These are phyloP conservation scores for Clonostachys rosea DNA, from an alignment of 2,329 filamentous ascomycete species.

Conservation along the genomic window DNA sequence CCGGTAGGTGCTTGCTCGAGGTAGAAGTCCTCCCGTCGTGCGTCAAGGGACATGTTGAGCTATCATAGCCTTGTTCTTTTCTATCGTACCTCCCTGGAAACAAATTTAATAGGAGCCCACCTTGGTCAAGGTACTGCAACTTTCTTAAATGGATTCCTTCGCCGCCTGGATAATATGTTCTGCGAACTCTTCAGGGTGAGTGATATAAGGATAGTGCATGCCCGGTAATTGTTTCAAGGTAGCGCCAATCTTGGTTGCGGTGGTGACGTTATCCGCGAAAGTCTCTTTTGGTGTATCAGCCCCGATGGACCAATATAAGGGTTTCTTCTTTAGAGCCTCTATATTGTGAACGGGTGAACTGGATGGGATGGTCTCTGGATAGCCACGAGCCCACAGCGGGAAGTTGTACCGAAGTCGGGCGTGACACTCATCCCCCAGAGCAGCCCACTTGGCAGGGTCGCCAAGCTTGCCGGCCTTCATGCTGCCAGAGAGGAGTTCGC, in stretches of 20 bases:
- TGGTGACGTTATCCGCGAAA: constrained; percentile 1
- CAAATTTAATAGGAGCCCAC: too few species aligned
- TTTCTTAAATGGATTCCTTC: background rate
- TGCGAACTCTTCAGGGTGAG: background rate
- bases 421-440: constrained; percentile 1
- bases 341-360: background rate
- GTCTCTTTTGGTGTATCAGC: background rate
- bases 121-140: too few species aligned
- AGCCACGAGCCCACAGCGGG: background rate
- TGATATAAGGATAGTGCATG: background rate
- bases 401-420: background rate
- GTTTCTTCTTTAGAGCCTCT: background rate
- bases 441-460: background rate
- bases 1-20: too few species aligned
- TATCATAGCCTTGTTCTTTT: too few species aligned
- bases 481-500: background rate
- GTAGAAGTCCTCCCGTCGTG: too few species aligned
- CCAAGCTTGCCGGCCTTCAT: background rate
- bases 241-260: background rate
- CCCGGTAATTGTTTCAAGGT: background rate
- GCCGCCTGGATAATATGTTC: background rate
- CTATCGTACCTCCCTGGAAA: too few species aligned
- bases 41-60: too few species aligned
- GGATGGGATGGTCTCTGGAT: background rate
- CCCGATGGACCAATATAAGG: constrained; percentile 1